Percentiles rank a stretch among this genome's conserved stretches.
Evolutionary conservation across 2,329 filamentous ascomycete species (phyloP).

Genomic region (Bretziella fagacearum): DNA sequence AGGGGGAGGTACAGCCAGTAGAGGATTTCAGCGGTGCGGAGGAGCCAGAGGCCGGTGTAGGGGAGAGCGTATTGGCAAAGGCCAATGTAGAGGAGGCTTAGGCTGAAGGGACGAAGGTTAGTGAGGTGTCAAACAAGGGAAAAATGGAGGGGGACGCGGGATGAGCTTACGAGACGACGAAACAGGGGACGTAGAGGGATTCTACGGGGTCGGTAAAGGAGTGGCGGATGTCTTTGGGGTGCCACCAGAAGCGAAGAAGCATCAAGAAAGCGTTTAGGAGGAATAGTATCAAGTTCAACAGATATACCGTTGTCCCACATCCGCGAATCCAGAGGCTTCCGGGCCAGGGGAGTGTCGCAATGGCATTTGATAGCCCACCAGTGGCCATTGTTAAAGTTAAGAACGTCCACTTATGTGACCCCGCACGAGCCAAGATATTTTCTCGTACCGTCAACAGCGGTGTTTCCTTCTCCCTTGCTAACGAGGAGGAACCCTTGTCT

Average conservation of each 20-base stretch:
- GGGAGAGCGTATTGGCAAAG: conserved; percentile 57
- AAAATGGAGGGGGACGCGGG: no score
- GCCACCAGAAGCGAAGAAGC: conserved; percentile 45
- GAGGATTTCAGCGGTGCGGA: conserved; percentile 40
- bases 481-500: no score
- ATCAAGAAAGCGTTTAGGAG: conserved; percentile 41
- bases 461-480: neutral
- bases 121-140: conserved; percentile 26
- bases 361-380: neutral
- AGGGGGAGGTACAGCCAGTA: conserved; percentile 61
- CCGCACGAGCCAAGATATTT: neutral
- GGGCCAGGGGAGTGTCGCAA: neutral
- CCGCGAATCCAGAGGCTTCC: conserved; percentile 32
- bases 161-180: conserved; percentile 29
- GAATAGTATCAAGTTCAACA: conserved; percentile 48
- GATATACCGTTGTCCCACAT: conserved; percentile 42
- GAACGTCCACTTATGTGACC: neutral
- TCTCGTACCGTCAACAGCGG: neutral
- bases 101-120: conserved; percentile 31
- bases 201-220: conserved; percentile 65
- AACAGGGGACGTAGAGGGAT: conserved; percentile 57
- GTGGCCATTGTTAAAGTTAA: neutral
- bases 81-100: conserved; percentile 63
- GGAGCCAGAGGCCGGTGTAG: conserved; percentile 47
- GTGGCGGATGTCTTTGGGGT: conserved; percentile 23